phyloP scores from a whole-genome alignment of 805 yeast species.

The Candida pini region DNA sequence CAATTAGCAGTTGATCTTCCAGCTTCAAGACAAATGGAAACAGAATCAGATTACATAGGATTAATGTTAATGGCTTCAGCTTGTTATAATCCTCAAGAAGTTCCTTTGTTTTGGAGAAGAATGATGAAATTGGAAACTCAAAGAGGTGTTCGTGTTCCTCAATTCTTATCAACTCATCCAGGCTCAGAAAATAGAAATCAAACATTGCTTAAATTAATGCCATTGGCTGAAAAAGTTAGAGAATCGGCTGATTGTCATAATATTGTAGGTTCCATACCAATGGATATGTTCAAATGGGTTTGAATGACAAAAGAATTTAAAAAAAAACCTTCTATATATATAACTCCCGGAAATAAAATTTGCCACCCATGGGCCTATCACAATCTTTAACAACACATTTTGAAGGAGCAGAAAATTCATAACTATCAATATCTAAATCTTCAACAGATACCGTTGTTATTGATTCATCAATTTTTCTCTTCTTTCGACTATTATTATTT shows the following conservation, averaged over 20 bases:
- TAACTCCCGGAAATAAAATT: conserved; percentile 51
- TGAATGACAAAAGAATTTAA: neutral
- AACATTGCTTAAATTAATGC: conserved; percentile 65
- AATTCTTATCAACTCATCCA: conserved; percentile 86
- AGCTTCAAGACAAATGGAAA: conserved; percentile 87
- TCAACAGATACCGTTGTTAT: conserved; percentile 9
- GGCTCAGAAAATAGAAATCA: conserved; percentile 65
- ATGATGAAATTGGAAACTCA: conserved; percentile 54
- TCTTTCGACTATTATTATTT: conserved; percentile 20
- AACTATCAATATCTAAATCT: conserved; percentile 31
- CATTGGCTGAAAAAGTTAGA: conserved; percentile 42
- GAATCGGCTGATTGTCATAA: conserved; percentile 37
- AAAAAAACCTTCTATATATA: conserved; percentile 28
- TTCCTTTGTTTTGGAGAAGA: conserved; percentile 75
- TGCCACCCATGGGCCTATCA: conserved; percentile 35
- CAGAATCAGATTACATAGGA: conserved; percentile 95
- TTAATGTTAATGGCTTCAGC: conserved; percentile 86
- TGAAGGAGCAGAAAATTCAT: conserved; percentile 47
- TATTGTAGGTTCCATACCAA: conserved; percentile 2
- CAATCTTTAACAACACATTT: conserved; percentile 55
- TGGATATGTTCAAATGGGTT: conserved; percentile 8
- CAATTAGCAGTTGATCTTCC: conserved; percentile 67
- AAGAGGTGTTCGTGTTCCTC: conserved; percentile 34
- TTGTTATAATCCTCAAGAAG: conserved; percentile 75
- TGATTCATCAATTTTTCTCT: conserved; percentile 10